Base-by-base conservation (phyloP, 495 filamentous ascomycete genomes). In the Cryomyces minteri region DNA sequence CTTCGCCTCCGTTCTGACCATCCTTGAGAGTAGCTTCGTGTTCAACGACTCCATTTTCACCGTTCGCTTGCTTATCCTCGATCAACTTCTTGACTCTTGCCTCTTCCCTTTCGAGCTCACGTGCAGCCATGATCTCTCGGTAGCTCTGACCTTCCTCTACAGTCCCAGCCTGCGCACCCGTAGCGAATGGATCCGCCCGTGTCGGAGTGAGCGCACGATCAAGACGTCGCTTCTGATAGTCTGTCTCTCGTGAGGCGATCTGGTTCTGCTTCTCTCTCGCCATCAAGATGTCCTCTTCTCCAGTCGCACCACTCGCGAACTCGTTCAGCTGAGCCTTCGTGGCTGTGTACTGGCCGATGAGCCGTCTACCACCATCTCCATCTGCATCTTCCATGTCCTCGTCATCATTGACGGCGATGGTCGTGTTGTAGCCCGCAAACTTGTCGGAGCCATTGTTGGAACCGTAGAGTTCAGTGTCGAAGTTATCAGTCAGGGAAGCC, bases 331-430 rank as follows among this genome's bases (percentile, higher is more conserved):
- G 84, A 43, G 78, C 75, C 53, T 73, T 77, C 11, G 87, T 85
- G 14, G 92, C 92, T 9, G 92, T 99, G 63, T 96, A 99, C 63
- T 99, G 92, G 47, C 88, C 92, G 31, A 96, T 86, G 48, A 99
- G 67, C 53, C 81, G 75, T 56, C 82, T 74, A 52, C 76, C 74
- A 44, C 70, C 77, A 56, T 83, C 78, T 51, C 65, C 77, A 58
- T 84, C 79, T 50, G 68, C 77, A 73, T 87, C 86, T 40, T 73
- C 70, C 65, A 84, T 84, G 33, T 84, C 79, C 33, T 86, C 86
- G 51, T 86, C 84, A 61, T 76, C 78, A 8, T 51, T 44, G 8
- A 75, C 74, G 36, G 90, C 80, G 52, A 99, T 90, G 14, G 85
- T 84, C 1, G 73, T 80, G 58, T 88, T 81, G 62, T 96, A 99